phyloP scores from a whole-genome alignment of 768 basidiomycete species.

The Roridomyces roridus region DNA sequence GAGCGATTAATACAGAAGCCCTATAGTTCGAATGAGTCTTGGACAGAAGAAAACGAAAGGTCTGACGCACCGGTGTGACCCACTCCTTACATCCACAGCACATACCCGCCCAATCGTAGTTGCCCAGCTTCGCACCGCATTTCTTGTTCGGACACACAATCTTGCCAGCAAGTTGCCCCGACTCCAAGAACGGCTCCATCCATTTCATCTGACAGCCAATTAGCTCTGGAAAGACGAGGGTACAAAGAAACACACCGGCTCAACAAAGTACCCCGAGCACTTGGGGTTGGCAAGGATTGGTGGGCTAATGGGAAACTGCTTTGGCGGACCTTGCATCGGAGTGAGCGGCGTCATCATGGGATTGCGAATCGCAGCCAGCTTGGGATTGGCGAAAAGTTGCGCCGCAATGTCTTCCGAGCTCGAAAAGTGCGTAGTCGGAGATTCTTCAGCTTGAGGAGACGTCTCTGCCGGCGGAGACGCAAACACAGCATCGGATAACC shows the following conservation, averaged over 20 bases:
- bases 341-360: constrained; percentile 25
- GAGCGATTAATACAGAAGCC: constrained; percentile 73
- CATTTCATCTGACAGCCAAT: constrained; percentile 75
- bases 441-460: constrained; percentile 1
- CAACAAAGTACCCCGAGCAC: constrained; percentile 97
- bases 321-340: constrained; percentile 29
- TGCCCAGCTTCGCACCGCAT: constrained; percentile 91
- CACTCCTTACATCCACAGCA: constrained; percentile 91
- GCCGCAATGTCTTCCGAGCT: constrained; percentile 47
- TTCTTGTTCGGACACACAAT: constrained; percentile 92
- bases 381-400: constrained; percentile 49
- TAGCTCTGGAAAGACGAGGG: background rate
- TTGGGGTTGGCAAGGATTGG: constrained; percentile 79
- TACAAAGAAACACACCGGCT: constrained; percentile 69
- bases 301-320: constrained; percentile 49
- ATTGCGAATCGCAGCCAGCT: constrained; percentile 46
- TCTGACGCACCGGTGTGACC: constrained; percentile 81
- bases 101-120: constrained; percentile 96
- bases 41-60: background rate
- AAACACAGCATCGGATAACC: constrained; percentile 49
- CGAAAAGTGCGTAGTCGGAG: constrained; percentile 38
- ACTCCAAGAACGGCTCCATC: constrained; percentile 87
- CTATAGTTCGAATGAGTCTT: constrained; percentile 31
- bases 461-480: constrained; percentile 31
- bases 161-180: constrained; percentile 86